Evolutionary conservation across 768 basidiomycete genomes (phyloP).

Genomic region (Kwoniella dejecticola): DNA sequence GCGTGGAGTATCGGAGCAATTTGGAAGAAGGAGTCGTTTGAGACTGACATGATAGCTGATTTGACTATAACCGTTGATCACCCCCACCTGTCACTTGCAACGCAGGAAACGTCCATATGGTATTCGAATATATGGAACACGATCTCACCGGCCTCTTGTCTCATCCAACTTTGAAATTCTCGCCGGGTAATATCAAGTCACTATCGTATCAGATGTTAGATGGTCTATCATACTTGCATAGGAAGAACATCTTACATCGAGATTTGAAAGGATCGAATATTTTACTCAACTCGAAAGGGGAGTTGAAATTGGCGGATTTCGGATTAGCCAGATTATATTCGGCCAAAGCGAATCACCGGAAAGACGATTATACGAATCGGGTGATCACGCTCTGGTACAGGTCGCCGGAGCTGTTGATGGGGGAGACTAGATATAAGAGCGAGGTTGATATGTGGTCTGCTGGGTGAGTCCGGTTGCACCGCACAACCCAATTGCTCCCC

Average conservation of each 20-base stretch:
- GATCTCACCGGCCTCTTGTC: slow-evolving; percentile 93
- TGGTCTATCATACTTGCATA: slow-evolving; percentile 91
- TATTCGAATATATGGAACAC: slow-evolving; percentile 99
- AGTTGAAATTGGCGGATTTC: slow-evolving; percentile 95
- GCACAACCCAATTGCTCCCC: neutral
- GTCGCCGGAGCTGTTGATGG: slow-evolving; percentile 90
- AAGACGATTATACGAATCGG: slow-evolving; percentile 96
- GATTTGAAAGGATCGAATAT: slow-evolving; percentile 99
- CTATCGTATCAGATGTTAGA: slow-evolving; percentile 93
- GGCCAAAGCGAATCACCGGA: slow-evolving; percentile 64
- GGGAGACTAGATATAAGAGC: slow-evolving; percentile 92
- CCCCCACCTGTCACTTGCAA: neutral
- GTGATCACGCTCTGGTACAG: slow-evolving; percentile 99
- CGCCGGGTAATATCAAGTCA: slow-evolving; percentile 87
- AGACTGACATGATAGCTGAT: slow-evolving; percentile 7
- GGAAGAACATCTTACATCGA: slow-evolving; percentile 92
- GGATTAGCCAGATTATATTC: slow-evolving; percentile 95
- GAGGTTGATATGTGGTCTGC: slow-evolving; percentile 99
- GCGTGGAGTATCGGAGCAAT: too few species aligned
- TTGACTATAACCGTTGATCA: neutral
- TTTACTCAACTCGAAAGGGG: slow-evolving; percentile 82
- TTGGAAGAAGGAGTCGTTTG: neutral
- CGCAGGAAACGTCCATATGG: slow-evolving; percentile 94
- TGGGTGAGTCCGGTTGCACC: slow-evolving; percentile 64
- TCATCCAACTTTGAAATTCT: slow-evolving; percentile 83